These are phyloP conservation scores for Gossypium ekmanianum DNA, from an alignment of 345 rosid species.

Conservation along the genomic window DNA sequence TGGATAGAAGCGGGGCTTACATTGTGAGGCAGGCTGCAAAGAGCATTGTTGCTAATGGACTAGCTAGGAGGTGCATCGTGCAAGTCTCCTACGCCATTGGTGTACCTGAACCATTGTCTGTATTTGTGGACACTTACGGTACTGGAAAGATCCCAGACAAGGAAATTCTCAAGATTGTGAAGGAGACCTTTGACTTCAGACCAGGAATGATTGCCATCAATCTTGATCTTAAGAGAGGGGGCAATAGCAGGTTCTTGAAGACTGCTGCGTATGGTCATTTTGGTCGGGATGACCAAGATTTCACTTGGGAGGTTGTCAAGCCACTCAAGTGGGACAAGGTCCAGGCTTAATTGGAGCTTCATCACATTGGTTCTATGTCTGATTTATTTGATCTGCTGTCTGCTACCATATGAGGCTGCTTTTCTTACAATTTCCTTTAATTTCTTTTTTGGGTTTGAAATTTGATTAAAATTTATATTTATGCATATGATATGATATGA, in stretches of 20 bases:
- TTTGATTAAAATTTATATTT: neutral
- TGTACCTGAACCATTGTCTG: slow-evolving; percentile 55
- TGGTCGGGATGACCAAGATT: slow-evolving; percentile 50
- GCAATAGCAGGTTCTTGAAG: slow-evolving; percentile 54
- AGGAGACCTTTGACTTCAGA: slow-evolving; percentile 59
- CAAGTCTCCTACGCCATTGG: slow-evolving; percentile 66
- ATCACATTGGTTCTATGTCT: no score
- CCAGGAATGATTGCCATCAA: slow-evolving; percentile 60
- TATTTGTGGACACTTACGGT: slow-evolving; percentile 47
- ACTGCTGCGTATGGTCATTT: slow-evolving; percentile 62
- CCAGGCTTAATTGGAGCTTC: slow-evolving; percentile 25
- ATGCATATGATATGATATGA: neutral
- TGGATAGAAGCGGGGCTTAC: slow-evolving; percentile 77
- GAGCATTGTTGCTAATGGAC: slow-evolving; percentile 51
- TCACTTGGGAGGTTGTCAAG: slow-evolving; percentile 63
- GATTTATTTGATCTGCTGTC: neutral
- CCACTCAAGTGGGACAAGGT: slow-evolving; percentile 47
- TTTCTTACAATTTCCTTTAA: neutral
- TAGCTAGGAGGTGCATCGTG: slow-evolving; percentile 57
- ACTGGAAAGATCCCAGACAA: slow-evolving; percentile 54
- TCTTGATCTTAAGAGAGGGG: slow-evolving; percentile 54
- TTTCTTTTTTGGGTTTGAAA: neutral
- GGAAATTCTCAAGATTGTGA: slow-evolving; percentile 56
- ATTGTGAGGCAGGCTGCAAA: slow-evolving; percentile 67
- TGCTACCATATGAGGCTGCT: neutral